A percentile compares a stretch with the other conserved stretches of the same genome.
Evolutionary conservation across 2,329 filamentous ascomycete species (phyloP).

Genomic region (Hymenoscyphus linearis): DNA sequence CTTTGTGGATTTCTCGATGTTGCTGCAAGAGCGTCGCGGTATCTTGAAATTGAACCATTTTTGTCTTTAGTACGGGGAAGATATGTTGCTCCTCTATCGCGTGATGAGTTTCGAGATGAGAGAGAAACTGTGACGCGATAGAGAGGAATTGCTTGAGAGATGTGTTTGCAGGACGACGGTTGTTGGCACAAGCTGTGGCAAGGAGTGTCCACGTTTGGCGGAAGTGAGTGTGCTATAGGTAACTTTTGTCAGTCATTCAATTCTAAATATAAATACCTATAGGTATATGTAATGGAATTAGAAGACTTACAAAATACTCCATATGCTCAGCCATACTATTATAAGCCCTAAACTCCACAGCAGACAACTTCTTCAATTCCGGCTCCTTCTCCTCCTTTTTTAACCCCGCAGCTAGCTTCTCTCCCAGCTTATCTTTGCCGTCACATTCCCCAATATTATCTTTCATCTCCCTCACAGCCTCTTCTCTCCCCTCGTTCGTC

Average conservation of each 20-base stretch:
- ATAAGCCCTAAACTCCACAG: constrained; percentile 53
- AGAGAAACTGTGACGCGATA: constrained; percentile 63
- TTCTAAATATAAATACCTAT: background rate
- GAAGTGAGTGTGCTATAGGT: constrained; percentile 80
- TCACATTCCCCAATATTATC: background rate
- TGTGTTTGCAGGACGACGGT: constrained; percentile 57
- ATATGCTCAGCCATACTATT: constrained; percentile 59
- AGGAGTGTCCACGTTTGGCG: constrained; percentile 67
- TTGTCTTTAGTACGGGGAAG: constrained; percentile 70
- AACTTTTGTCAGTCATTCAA: background rate
- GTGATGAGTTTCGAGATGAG: constrained; percentile 71
- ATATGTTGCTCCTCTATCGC: constrained; percentile 76
- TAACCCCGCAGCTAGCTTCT: background rate
- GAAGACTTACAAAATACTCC: constrained; percentile 50
- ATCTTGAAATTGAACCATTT: constrained; percentile 70
- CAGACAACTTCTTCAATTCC: constrained; percentile 47
- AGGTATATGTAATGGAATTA: background rate
- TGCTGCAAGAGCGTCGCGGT: constrained; percentile 65
- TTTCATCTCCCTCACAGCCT: constrained; percentile 2
- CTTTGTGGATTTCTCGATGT: constrained; percentile 73
- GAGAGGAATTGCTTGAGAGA: constrained; percentile 64
- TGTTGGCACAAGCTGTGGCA: constrained; percentile 56
- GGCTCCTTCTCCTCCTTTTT: constrained; percentile 15
- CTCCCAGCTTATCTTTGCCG: background rate
- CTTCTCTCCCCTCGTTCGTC: constrained; percentile 7